Evolutionary conservation across 345 rosid genomes (phyloP), one percentile per base, ranked within the genome.

Genomic region (Salix dunnii): DNA sequence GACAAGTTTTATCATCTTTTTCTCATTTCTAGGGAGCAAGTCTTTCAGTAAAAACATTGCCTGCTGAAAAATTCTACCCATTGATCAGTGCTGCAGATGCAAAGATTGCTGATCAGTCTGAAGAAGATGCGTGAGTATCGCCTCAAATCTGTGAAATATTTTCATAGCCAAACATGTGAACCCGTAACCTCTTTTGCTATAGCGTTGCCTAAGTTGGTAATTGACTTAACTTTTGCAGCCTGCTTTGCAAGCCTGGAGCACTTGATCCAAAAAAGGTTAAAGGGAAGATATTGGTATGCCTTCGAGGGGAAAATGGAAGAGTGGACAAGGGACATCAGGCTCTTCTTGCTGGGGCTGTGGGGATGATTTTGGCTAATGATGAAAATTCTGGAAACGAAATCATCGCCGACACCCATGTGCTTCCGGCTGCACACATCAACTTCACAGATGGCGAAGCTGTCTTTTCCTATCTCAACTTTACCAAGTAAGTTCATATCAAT

Each of bases 211-310:
- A 17, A 18, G n/a, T 21, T 40, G 18, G n/a, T 67, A 21, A 7
- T 55, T 18, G 21, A 31, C 3, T 13, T 25, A 13, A 28, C 31
- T 72, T 3, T 68, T 74, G 63, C 68, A 77, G 81, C 11, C 11
- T 40, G 27, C 69, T 69, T 31, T 77, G 84, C 40, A 7, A 4
- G 61, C 31, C 65, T 36, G 84, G 78, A 60, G 65, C 86, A 46
- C 82, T 93, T 40, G 94, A 93, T 78, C 86, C 89, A 0, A 18
- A 42, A 73, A 90, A 84, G 81, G 94, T 78, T 10, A 84, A 80
- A 20, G 97, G 94, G 62, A 95, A 90, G 87, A 89, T 91, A 65
- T 30, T 91, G 78, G 74, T 86, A 8, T 89, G 93, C 73, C 58
- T 86, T 25, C 78, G 82, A 6, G 85, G 85, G 12, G 74, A 23